Evolutionary conservation across 345 rosid species (phyloP).

Genomic region (Gossypium thurberi): DNA sequence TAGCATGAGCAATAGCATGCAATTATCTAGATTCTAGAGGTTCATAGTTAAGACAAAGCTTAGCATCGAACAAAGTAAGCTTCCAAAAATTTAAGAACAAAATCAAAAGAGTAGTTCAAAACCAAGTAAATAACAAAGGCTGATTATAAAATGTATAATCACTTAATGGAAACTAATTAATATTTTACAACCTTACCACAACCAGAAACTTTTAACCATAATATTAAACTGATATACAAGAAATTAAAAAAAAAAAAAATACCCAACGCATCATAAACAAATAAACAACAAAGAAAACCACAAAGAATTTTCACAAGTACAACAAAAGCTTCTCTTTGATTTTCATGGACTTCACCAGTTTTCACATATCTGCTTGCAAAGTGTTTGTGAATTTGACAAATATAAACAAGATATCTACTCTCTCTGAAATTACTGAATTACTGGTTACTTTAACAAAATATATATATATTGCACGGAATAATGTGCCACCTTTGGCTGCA

Average conservation of each 20-base stretch:
- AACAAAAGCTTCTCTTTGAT: no score
- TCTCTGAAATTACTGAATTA: no score
- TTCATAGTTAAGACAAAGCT: not conserved
- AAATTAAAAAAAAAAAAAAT: not conserved
- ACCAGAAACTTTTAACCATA: not conserved
- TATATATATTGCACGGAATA: no score
- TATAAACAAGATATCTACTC: no score
- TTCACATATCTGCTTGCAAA: no score
- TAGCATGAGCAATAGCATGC: not conserved
- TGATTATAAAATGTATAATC: not conserved
- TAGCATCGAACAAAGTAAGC: not conserved
- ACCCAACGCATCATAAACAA: no score
- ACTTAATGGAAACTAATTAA: not conserved
- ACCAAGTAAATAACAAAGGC: not conserved
- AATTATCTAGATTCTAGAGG: not conserved
- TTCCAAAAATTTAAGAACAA: not conserved
- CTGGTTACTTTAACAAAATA: no score
- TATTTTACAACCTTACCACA: not conserved
- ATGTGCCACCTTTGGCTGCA: no score
- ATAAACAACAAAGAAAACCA: no score
- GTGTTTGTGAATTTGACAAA: no score
- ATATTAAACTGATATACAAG: not conserved
- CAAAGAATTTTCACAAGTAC: no score
- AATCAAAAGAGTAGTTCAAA: not conserved
- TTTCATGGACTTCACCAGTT: no score